phyloP scores from a whole-genome alignment of 1,284 basidiomycete species.

The Mycena sp. region DNA sequence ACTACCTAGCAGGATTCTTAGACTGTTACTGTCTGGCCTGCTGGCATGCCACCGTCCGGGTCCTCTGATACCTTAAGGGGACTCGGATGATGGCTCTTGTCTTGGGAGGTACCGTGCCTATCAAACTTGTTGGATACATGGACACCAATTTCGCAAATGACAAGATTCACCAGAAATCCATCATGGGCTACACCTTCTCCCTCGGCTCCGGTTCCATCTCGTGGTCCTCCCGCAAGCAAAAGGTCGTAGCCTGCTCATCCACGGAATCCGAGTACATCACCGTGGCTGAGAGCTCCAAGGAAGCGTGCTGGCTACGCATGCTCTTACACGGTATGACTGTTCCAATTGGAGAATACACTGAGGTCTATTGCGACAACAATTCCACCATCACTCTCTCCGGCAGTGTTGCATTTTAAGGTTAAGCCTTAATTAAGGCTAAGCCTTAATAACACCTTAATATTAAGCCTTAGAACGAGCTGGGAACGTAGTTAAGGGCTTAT shows the following conservation, averaged over 20 bases:
- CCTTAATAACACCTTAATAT: no score
- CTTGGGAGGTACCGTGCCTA: background rate
- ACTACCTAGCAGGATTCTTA: conserved; percentile 35
- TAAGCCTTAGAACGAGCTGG: no score
- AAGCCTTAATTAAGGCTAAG: no score
- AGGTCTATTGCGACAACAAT: conserved; percentile 38
- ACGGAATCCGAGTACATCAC: conserved; percentile 52
- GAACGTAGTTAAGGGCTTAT: no score
- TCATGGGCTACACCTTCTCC: no score
- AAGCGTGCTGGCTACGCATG: conserved; percentile 45
- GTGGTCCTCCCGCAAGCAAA: no score
- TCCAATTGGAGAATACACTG: background rate
- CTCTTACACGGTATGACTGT: conserved; percentile 33
- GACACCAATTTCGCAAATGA: conserved; percentile 27
- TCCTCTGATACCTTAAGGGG: conserved; percentile 41
- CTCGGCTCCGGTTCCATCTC: no score
- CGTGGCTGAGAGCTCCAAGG: conserved; percentile 39
- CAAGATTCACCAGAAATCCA: no score
- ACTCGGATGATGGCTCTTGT: conserved; percentile 23
- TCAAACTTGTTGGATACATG: background rate
- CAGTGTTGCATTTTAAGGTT: no score
- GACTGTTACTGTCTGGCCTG: conserved; percentile 37
- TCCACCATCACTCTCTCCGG: conserved; percentile 31
- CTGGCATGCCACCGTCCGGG: conserved; percentile 39
- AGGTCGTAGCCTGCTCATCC: conserved; percentile 41